Evolutionary conservation across 148 eudicot species (phyloP).

Genomic region (Agrostemma githago): DNA sequence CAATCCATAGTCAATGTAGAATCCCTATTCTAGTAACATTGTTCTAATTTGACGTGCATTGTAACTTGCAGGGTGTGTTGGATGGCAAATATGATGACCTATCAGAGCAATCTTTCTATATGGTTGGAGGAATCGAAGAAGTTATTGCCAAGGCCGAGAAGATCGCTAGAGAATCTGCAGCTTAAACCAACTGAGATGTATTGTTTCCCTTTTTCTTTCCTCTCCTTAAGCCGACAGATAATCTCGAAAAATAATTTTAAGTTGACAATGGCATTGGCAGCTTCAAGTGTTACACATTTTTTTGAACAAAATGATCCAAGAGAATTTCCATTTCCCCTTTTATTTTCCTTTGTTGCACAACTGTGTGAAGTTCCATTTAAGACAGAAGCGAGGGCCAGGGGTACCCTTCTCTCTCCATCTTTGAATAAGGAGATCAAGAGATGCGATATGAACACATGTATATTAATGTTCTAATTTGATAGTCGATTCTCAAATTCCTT

Average conservation of each 20-base stretch:
- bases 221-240: constrained; percentile 28
- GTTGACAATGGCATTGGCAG: constrained; percentile 33
- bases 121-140: constrained; percentile 99
- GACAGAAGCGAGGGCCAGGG: constrained; percentile 30
- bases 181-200: constrained; percentile 34
- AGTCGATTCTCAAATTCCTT: constrained; percentile 2
- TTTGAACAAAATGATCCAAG: constrained; percentile 20
- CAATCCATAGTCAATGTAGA: too few relatives aligned
- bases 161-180: constrained; percentile 81
- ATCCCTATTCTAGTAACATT: too few relatives aligned
- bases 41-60: too few relatives aligned
- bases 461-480: constrained; percentile 17
- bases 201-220: constrained; percentile 10
- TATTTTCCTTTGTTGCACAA: constrained; percentile 14
- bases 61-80: constrained; percentile 69
- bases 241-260: constrained; percentile 50
- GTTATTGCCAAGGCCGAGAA: constrained; percentile 97
- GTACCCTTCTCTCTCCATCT: constrained; percentile 23
- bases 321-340: constrained; percentile 21
- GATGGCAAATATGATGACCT: constrained; percentile 97
- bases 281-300: constrained; percentile 31
- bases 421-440: constrained; percentile 41
- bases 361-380: constrained; percentile 28
- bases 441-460: constrained; percentile 30
- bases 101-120: constrained; percentile 90